phyloP scores from a whole-genome alignment of 1,284 basidiomycete species.

The Porogramme epimiltina region DNA sequence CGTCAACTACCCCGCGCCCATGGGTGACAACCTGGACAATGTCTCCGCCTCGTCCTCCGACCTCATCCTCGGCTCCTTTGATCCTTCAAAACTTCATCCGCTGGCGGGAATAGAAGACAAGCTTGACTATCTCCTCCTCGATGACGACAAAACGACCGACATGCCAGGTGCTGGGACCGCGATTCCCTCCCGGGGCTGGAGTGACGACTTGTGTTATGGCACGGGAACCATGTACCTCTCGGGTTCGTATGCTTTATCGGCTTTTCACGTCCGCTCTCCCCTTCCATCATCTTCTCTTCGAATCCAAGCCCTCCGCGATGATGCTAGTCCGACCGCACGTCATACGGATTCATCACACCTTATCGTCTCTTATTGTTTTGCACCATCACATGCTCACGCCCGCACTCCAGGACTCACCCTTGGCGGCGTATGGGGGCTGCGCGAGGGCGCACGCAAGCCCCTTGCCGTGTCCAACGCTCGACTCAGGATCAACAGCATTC shows the following conservation, averaged over 20 bases:
- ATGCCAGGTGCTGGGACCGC: conserved; percentile 85
- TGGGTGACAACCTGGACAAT: conserved; percentile 41
- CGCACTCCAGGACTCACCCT: conserved; percentile 82
- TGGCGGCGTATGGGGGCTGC: conserved; percentile 94
- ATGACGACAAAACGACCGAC: conserved; percentile 91
- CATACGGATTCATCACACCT: conserved; percentile 52
- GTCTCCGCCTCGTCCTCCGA: conserved; percentile 72
- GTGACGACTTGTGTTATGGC: conserved; percentile 99
- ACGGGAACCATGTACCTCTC: conserved; percentile 98
- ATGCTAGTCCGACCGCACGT: conserved; percentile 24
- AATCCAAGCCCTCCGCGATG: conserved; percentile 11
- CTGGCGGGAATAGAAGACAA: conserved; percentile 87
- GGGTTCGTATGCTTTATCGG: conserved; percentile 64
- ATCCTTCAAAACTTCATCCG: conserved; percentile 89
- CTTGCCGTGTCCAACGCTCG: conserved; percentile 83
- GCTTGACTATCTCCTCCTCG: conserved; percentile 89
- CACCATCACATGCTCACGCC: conserved; percentile 70
- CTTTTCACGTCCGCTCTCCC: conserved; percentile 21
- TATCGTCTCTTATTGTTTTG: conserved; percentile 80
- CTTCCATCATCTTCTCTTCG: conserved; percentile 28
- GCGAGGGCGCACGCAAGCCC: conserved; percentile 89
- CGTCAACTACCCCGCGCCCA: conserved; percentile 10
- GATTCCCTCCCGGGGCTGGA: conserved; percentile 94
- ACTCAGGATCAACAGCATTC: conserved; percentile 93
- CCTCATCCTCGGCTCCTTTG: conserved; percentile 82